Evolutionary conservation across 441 rosid species (phyloP), one percentile per base, ranked within the genome.

Genomic region (Pelargonium fulgidum): DNA sequence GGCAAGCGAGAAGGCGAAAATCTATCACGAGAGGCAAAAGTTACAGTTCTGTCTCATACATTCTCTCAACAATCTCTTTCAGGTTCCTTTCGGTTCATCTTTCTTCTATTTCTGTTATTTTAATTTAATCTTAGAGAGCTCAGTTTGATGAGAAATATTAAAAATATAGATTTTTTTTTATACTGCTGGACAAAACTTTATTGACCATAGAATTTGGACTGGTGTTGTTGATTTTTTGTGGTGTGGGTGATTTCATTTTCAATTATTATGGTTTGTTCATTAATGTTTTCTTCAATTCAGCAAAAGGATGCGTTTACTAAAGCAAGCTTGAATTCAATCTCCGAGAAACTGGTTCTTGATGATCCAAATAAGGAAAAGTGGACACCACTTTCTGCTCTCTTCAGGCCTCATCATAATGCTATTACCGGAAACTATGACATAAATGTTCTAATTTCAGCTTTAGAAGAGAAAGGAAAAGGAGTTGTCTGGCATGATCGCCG

Each of bases 11-110:
- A 76, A 71, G 70, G 72, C 85, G 0, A 56, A 68, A 71, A 79
- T 91, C 67, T 93, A 85, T 78, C 99, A 93, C 81, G 97, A 93
- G 78, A 85, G 77, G 72, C 99, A 93, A 72, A 80, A 86, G 71
- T 73, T 89, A 8, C 97, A 91, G 42, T 88, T 87, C 61, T 89
- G 97, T 77, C 93, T 91, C 71, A 68, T 91, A 4, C 99, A 93
- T 81, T 75, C 90, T 6, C 97, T 91, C 74, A 89, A 93, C 89
- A 93, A 87, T 78, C 93, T 93, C 72, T 90, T 90, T 78, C 99
- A 89, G 96, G 97, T 91, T 45, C 33, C 12, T 33, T 47, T 66
- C 56, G 66, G 59, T 22, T 3, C 6, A 16, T 54, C n/a, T 64
- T 1, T 17, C 68, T 33, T 0, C 14, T 45, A 20, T 16, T 19